phyloP scores from a whole-genome alignment of 176 grass and related monocot genomes.

The Hordeum marinum region DNA sequence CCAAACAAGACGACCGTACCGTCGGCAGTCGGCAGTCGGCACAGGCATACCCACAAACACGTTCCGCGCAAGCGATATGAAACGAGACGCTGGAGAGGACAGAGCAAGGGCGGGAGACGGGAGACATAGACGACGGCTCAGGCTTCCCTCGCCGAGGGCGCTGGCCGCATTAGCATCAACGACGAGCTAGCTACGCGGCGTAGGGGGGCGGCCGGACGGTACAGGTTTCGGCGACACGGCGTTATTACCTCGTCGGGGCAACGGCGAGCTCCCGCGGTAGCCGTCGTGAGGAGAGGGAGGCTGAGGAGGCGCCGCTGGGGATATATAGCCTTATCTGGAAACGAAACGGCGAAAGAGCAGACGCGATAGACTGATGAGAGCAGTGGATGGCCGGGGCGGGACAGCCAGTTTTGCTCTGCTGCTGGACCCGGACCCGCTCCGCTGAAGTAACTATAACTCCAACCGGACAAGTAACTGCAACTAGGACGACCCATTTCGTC shows the following conservation, averaged over 20 bases:
- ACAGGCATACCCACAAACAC: conserved; percentile 21
- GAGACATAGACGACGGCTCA: not conserved
- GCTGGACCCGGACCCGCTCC: not conserved
- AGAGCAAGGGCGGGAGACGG: not conserved
- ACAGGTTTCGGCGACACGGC: not conserved
- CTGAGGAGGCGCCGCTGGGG: not conserved
- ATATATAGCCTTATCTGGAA: conserved; percentile 34
- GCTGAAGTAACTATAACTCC: no score
- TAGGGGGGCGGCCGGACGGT: not conserved
- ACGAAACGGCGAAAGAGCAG: not conserved
- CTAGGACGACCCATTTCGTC: no score
- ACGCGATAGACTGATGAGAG: not conserved
- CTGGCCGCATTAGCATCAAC: not conserved
- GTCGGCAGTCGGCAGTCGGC: not conserved
- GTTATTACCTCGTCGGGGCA: conserved; percentile 16
- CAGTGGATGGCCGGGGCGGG: not conserved
- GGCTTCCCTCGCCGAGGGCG: no score
- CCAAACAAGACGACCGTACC: no score
- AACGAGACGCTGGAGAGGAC: not conserved
- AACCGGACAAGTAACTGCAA: no score
- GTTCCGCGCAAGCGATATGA: not conserved
- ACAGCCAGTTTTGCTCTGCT: not conserved
- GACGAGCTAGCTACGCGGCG: not conserved
- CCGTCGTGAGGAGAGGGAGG: not conserved
- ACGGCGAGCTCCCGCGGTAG: conserved; percentile 3